Evolutionary conservation across 257 asterid genomes (phyloP), one percentile per base, ranked within the genome.

Genomic region (Jacaranda mimosifolia): DNA sequence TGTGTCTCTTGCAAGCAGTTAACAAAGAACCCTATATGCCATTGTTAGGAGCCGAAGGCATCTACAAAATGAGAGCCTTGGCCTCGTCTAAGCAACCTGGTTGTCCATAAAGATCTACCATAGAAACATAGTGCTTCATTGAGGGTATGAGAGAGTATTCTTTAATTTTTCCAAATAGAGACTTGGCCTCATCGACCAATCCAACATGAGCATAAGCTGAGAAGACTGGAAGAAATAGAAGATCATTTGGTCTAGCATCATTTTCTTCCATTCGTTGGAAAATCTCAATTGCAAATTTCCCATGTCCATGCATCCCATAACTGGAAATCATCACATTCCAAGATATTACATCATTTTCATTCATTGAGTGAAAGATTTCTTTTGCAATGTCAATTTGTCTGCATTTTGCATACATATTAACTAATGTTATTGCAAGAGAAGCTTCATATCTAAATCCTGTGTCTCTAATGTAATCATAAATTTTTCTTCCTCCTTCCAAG

Each of bases 201-300:
- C 97, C 98, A n/a, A 89, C 83, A 85, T 91, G 97, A 80, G 82
- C 88, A 79, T 97, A 94, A 19, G 94, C 95, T 2, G 97, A 90
- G 68, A 93, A 89, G 42, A 90, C 81, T 58, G 90, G 89, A 38
- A 91, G 96, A 83, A 93, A 93, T 3, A 96, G 85, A 32, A 90
- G 89, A 35, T 77, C 91, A 59, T 87, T 90, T 17, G 96, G 97
- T 63, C 68, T 75, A 65, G 64, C 79, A 52, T 77, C 74, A 6
- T 35, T 72, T 70, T 86, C 80, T 82, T 85, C 92, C 98, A 93
- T 90, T 78, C 79, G 69, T 17, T 66, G 75, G 82, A 91, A 93
- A 70, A 87, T 73, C 73, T 80, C 77, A n/a, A 89, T 60, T 32
- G 95, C 96, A 63, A 87, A 75, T 68, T 75, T 69, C 48, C 87